These are phyloP conservation scores for Xylaria sp. DNA, from an alignment of 2,329 filamentous ascomycete species.

Conservation along the genomic window DNA sequence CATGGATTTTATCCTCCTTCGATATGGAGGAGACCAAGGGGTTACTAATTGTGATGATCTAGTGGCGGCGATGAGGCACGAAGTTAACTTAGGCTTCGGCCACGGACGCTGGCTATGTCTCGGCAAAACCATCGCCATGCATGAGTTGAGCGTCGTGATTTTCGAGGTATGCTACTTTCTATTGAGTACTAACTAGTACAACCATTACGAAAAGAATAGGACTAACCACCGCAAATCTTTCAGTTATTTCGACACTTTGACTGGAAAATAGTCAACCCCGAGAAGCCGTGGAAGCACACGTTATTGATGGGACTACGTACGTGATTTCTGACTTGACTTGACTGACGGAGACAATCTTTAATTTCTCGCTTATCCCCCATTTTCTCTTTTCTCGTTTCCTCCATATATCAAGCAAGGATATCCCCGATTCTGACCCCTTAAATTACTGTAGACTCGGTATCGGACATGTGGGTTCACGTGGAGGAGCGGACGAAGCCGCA, in stretches of 20 bases:
- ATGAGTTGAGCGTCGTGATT: conserved; percentile 17
- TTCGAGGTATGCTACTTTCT: conserved; percentile 30
- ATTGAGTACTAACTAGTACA: background rate
- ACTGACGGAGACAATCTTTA: too few relatives aligned
- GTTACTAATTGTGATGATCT: background rate
- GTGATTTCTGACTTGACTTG: too few relatives aligned
- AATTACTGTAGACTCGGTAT: conserved; percentile 7
- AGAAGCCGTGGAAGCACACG: conserved; percentile 24
- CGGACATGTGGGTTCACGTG: conserved; percentile 26
- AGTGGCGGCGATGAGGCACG: conserved; percentile 24
- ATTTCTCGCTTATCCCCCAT: background rate
- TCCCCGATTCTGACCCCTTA: background rate
- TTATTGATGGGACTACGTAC: conserved; percentile 21
- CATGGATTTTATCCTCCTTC: too few relatives aligned
- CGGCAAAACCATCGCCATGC: conserved; percentile 21
- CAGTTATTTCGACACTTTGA: conserved; percentile 29
- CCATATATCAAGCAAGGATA: too few relatives aligned
- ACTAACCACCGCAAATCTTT: background rate
- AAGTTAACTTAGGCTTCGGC: conserved; percentile 20
- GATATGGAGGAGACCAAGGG: background rate
- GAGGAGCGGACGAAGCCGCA: conserved; percentile 9
- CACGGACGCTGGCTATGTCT: conserved; percentile 26
- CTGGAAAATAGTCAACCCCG: conserved; percentile 25
- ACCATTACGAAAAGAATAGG: too few relatives aligned
- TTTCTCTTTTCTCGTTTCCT: background rate